These are phyloP conservation scores for Pseudogymnoascus sp. DNA, from an alignment of 2,329 filamentous ascomycete genomes.

Conservation along the genomic window DNA sequence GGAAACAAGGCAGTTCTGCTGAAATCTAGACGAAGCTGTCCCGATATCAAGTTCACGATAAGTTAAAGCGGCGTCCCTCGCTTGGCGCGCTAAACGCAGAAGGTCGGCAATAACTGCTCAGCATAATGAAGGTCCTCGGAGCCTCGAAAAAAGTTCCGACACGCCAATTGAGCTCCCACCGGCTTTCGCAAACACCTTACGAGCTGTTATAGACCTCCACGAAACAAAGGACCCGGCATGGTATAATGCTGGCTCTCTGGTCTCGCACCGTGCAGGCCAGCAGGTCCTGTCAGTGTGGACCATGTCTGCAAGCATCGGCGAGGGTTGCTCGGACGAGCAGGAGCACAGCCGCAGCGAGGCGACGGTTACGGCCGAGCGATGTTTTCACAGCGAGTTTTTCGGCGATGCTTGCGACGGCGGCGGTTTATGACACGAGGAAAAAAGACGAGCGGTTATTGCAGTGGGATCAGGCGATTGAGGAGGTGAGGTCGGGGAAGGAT, in stretches of 20 bases:
- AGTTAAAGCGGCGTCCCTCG: neutral
- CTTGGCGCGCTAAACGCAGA: conserved; percentile 5
- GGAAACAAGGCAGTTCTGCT: neutral
- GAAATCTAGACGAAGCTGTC: neutral
- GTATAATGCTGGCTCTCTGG: conserved; percentile 60
- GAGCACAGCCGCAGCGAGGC: conserved; percentile 41
- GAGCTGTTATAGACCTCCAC: conserved; percentile 13
- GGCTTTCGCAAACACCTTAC: neutral
- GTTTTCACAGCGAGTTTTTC: conserved; percentile 62
- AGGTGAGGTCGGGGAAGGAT: conserved; percentile 33
- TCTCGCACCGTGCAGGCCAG: conserved; percentile 57
- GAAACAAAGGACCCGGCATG: neutral
- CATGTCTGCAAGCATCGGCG: conserved; percentile 47
- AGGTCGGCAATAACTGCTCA: neutral
- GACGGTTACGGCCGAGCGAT: conserved; percentile 44
- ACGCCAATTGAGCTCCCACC: neutral
- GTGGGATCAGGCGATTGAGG: conserved; percentile 54
- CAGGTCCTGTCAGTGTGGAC: conserved; percentile 53
- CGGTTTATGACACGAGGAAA: conserved; percentile 51
- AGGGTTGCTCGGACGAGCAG: conserved; percentile 35
- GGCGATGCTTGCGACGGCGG: conserved; percentile 57
- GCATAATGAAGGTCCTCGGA: neutral
- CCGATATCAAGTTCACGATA: neutral
- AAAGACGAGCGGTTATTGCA: conserved; percentile 53
- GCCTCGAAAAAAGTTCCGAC: neutral